Evolutionary conservation across 495 filamentous ascomycete genomes (phyloP).

Genomic region (Hypomontagnella monticulosa): DNA sequence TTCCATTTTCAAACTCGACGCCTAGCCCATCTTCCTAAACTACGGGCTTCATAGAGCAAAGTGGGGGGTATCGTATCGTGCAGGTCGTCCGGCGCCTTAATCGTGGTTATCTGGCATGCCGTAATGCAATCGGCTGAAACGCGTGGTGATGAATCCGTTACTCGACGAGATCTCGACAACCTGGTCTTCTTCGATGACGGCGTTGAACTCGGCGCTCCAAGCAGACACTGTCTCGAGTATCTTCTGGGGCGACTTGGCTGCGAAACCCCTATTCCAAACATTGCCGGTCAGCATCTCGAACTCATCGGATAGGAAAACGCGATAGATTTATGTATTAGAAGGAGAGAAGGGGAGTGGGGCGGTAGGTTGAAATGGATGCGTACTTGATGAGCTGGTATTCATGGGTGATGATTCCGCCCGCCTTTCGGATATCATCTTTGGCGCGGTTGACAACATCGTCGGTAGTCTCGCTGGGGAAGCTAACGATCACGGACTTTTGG

Average conservation of each 20-base stretch:
- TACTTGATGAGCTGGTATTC: constrained; percentile 68
- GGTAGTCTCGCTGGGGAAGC: constrained; percentile 78
- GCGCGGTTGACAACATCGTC: constrained; percentile 72
- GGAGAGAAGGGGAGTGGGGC: neutral
- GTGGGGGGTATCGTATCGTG: constrained; percentile 26
- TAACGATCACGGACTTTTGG: constrained; percentile 80
- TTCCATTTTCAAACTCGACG: constrained; percentile 17
- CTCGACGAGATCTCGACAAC: constrained; percentile 55
- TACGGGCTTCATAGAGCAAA: constrained; percentile 11
- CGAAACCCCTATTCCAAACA: constrained; percentile 69
- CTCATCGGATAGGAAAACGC: neutral
- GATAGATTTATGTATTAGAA: neutral
- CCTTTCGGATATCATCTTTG: constrained; percentile 72
- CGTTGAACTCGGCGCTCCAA: constrained; percentile 69
- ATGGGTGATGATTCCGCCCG: constrained; percentile 69
- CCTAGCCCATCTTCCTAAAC: constrained; percentile 14
- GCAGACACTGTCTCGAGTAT: constrained; percentile 75
- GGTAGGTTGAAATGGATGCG: constrained; percentile 23
- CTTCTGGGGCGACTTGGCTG: constrained; percentile 73
- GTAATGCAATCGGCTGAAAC: neutral
- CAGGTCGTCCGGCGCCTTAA: constrained; percentile 16
- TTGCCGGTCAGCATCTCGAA: constrained; percentile 6
- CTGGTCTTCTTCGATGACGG: constrained; percentile 80
- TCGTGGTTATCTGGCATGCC: neutral
- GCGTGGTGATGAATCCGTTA: constrained; percentile 12